Evolutionary conservation across 768 basidiomycete species (phyloP).

Genomic region (Boletellus ananas): DNA sequence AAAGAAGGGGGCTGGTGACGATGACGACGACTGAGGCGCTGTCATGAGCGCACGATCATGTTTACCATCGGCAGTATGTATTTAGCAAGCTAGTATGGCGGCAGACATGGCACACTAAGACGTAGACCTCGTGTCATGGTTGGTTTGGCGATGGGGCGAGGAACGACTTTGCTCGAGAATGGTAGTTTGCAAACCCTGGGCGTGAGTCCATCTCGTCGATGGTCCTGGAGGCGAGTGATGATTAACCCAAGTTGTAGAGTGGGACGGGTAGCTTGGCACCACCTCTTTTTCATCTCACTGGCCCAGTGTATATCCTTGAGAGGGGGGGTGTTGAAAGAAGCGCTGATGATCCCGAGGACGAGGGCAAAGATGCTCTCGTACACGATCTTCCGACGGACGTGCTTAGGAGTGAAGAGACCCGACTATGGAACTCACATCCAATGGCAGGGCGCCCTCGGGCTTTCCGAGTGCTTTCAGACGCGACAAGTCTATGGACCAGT

Average conservation of each 20-base stretch:
- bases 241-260: neutral
- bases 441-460: constrained; percentile 63
- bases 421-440: constrained; percentile 44
- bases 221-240: constrained; percentile 39
- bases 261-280: constrained; percentile 18
- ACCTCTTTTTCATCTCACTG: constrained; percentile 85
- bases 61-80: constrained; percentile 2
- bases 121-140: neutral
- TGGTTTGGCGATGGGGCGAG: constrained; percentile 15
- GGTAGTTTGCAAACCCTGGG: constrained; percentile 57
- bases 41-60: neutral
- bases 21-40: constrained; percentile 31
- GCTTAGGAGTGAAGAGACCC: neutral
- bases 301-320: constrained; percentile 86
- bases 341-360: constrained; percentile 67
- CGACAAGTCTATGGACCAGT: constrained; percentile 54
- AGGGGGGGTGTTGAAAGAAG: constrained; percentile 61
- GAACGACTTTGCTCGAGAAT: constrained; percentile 48
- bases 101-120: neutral
- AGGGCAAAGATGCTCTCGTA: constrained; percentile 63
- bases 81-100: neutral
- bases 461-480: constrained; percentile 71
- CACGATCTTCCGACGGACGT: constrained; percentile 47
- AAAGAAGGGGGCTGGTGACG: constrained; percentile 26
- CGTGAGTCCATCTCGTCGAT: constrained; percentile 77